Percentiles rank a stretch among this genome's conserved stretches.
Evolutionary conservation across 2,329 filamentous ascomycete genomes (phyloP).

Genomic region (Aspergillus pseudoterreus): DNA sequence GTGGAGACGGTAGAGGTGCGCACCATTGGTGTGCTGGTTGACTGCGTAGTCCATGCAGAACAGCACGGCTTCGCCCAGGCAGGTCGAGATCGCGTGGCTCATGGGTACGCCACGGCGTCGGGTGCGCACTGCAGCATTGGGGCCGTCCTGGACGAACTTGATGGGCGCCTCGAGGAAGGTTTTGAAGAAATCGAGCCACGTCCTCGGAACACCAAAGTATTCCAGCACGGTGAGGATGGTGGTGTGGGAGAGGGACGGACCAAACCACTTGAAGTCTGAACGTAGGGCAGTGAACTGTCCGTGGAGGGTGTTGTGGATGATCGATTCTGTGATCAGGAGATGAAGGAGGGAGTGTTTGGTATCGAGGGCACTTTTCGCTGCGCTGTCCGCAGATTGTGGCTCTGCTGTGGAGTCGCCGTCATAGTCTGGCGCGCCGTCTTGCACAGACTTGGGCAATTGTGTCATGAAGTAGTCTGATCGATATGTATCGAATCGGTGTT

Average conservation of each 20-base stretch:
- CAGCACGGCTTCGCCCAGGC: constrained; percentile 58
- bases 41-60: constrained; percentile 65
- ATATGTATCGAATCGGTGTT: constrained; percentile 37
- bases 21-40: constrained; percentile 54
- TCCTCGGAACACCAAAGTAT: constrained; percentile 56
- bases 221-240: constrained; percentile 56
- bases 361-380: constrained; percentile 41
- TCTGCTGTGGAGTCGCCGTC: constrained; percentile 34
- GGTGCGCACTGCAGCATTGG: constrained; percentile 39
- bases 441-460: constrained; percentile 46
- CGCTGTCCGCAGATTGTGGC: constrained; percentile 16
- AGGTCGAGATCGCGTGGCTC: constrained; percentile 56
- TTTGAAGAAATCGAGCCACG: constrained; percentile 58
- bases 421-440: constrained; percentile 36
- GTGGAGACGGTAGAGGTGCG: constrained; percentile 58
- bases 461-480: constrained; percentile 52
- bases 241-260: constrained; percentile 56
- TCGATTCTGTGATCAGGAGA: constrained; percentile 53
- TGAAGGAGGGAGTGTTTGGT: constrained; percentile 58
- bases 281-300: constrained; percentile 53
- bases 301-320: constrained; percentile 47
- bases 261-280: constrained; percentile 58
- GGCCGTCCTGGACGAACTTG: constrained; percentile 54
- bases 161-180: constrained; percentile 59
- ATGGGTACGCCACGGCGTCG: constrained; percentile 59